Evolutionary conservation across 768 basidiomycete genomes (phyloP).

Genomic region (Bullera alba): DNA sequence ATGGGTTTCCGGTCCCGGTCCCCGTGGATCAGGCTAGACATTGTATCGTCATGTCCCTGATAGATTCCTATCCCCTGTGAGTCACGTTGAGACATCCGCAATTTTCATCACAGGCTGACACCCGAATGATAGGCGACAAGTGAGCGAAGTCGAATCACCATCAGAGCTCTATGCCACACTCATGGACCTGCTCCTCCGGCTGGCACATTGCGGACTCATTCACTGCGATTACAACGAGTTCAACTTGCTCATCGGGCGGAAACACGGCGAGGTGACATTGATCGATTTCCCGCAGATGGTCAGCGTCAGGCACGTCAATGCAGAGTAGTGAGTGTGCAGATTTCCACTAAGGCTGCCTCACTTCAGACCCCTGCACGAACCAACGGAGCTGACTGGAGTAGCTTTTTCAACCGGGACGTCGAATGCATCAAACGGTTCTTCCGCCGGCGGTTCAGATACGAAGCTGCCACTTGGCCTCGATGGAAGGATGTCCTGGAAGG

Average conservation of each 20-base stretch:
- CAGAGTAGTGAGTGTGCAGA: conserved; percentile 67
- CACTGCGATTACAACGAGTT: conserved; percentile 99
- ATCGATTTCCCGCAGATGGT: conserved; percentile 99
- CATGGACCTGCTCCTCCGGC: conserved; percentile 93
- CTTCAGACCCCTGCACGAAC: not conserved
- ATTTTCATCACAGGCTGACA: conserved; percentile 1
- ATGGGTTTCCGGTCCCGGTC: conserved; percentile 84
- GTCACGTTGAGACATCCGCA: conserved; percentile 39
- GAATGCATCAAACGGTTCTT: conserved; percentile 94
- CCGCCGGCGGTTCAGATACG: conserved; percentile 80
- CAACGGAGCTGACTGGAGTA: conserved; percentile 40
- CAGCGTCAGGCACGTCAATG: conserved; percentile 90
- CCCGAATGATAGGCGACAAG: conserved; percentile 62
- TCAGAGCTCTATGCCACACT: conserved; percentile 82
- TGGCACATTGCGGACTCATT: conserved; percentile 89
- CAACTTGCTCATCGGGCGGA: conserved; percentile 86
- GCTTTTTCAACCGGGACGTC: conserved; percentile 99
- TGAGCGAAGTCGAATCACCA: conserved; percentile 72
- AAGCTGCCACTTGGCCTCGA: conserved; percentile 77
- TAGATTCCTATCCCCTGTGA: conserved; percentile 90
- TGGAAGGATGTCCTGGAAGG: conserved; percentile 63
- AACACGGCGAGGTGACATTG: conserved; percentile 68
- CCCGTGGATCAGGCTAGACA: conserved; percentile 94
- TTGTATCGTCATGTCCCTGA: conserved; percentile 90
- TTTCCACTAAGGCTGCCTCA: not conserved